A percentile compares a stretch with the other conserved stretches of the same genome.
Evolutionary conservation across 2,329 filamentous ascomycete species (phyloP).

Genomic region (Penicillium capsulatum): DNA sequence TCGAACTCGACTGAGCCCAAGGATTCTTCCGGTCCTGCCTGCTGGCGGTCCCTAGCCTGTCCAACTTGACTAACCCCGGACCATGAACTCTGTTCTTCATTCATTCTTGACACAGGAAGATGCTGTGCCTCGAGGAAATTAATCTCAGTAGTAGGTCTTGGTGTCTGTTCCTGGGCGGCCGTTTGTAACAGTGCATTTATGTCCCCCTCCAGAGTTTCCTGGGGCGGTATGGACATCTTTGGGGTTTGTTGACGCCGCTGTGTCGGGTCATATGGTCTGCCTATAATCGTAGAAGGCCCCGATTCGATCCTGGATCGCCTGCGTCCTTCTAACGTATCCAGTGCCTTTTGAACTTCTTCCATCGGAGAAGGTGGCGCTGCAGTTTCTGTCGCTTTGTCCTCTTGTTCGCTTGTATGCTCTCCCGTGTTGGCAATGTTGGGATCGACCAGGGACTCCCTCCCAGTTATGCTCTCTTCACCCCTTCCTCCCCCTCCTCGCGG

Average conservation of each 20-base stretch:
- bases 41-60: too few relatives aligned
- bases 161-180: background rate
- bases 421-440: slow-evolving; percentile 4
- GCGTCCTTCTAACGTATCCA: slow-evolving; percentile 7
- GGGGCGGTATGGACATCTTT: slow-evolving; percentile 1
- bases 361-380: slow-evolving; percentile 1
- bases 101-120: slow-evolving; percentile 1
- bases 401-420: too few relatives aligned
- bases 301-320: background rate
- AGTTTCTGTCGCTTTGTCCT: slow-evolving; percentile 1
- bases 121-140: slow-evolving; percentile 10
- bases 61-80: background rate
- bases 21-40: slow-evolving; percentile 1
- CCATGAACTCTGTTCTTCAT: slow-evolving; percentile 3
- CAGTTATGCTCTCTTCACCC: slow-evolving; percentile 5
- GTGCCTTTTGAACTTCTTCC: slow-evolving; percentile 4
- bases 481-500: background rate
- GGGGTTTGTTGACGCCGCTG: slow-evolving; percentile 2
- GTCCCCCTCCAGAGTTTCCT: slow-evolving; percentile 9
- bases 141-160: slow-evolving; percentile 6
- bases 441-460: background rate
- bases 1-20: too few relatives aligned
- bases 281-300: slow-evolving; percentile 4
- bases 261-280: slow-evolving; percentile 7
- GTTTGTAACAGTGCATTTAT: slow-evolving; percentile 5